Base-by-base conservation (phyloP, 257 asterid genomes). In the Gardenia jasminoides region DNA sequence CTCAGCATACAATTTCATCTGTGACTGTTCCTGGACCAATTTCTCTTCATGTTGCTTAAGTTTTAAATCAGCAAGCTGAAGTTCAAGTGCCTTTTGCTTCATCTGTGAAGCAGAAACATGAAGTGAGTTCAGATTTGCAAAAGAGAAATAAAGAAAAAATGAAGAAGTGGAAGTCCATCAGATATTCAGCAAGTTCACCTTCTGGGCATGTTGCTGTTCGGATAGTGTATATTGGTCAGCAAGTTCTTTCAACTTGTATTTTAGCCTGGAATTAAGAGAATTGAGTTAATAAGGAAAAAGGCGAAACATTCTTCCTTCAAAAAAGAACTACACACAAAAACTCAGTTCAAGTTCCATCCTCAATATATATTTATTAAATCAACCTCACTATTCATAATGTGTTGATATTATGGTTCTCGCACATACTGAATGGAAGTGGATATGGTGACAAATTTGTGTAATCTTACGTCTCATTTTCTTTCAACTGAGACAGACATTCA, bases 391-490 rank as follows among this genome's bases (percentile, higher is more conserved):
- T 19, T 56, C 41, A 39, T 58, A n/a, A 75, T 59, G 62, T 41
- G 43, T 19, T 10, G 78, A 56, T 58, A 74, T 39, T 0, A 39
- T 58, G 70, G 70, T 75, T 58, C 10, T 41, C 44, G 47, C 41
- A 39, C n/a, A 54, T 74, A 13, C 4, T 17, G 52, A 28, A 73
- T 0, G 31, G 67, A 73, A 54, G 48, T 20, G 22, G 7, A 41
- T 36, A 72, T 26, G 39, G 24, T 59, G 17, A 50, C 47, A 79
- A 79, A 73, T 59, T 80, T 80, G 70, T 79, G 56, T 28, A 74
- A 82, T 70, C 97, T 93, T 91, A 96, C 99, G 88, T 93, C 85
- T 91, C 99, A 80, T 96, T 96, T 88, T 96, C 99, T 89, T 96
- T 89, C 80, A 96, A 91, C 88, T 93, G 99, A 74, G 96, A 84